These are phyloP conservation scores for Metschnikowia aberdeeniae DNA, from an alignment of 805 yeast genomes.

Conservation along the genomic window DNA sequence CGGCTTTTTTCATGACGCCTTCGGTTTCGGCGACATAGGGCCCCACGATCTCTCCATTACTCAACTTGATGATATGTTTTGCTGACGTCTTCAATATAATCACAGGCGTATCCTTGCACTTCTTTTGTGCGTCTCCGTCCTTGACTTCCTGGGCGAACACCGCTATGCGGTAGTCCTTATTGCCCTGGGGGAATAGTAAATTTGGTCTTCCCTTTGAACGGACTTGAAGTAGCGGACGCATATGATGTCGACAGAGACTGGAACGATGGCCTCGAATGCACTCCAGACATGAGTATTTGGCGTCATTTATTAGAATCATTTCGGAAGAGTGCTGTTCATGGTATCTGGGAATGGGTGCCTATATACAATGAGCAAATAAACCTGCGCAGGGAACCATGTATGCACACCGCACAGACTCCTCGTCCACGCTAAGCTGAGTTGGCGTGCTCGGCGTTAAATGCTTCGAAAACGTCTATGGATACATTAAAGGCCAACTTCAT, in stretches of 20 bases:
- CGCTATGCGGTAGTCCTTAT: constrained; percentile 54
- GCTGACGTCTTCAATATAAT: constrained; percentile 34
- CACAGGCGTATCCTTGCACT: constrained; percentile 22
- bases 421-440: too few species aligned
- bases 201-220: constrained; percentile 87
- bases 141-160: constrained; percentile 46
- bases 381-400: background rate
- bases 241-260: constrained; percentile 76
- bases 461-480: too few species aligned
- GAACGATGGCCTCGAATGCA: constrained; percentile 94
- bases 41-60: constrained; percentile 36
- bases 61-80: constrained; percentile 38
- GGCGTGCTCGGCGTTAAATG: too few species aligned
- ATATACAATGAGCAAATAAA: constrained; percentile 5
- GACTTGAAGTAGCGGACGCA: constrained; percentile 78
- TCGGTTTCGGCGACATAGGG: constrained; percentile 25
- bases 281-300: constrained; percentile 76
- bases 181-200: constrained; percentile 44
- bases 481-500: too few species aligned
- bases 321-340: background rate
- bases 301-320: constrained; percentile 78
- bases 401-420: background rate
- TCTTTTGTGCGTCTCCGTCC: constrained; percentile 2
- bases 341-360: background rate
- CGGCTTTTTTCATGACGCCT: constrained; percentile 2